Conservation (phyloP, 1,139 yeast genomes). For the Suhomyces bribrorum region DNA sequence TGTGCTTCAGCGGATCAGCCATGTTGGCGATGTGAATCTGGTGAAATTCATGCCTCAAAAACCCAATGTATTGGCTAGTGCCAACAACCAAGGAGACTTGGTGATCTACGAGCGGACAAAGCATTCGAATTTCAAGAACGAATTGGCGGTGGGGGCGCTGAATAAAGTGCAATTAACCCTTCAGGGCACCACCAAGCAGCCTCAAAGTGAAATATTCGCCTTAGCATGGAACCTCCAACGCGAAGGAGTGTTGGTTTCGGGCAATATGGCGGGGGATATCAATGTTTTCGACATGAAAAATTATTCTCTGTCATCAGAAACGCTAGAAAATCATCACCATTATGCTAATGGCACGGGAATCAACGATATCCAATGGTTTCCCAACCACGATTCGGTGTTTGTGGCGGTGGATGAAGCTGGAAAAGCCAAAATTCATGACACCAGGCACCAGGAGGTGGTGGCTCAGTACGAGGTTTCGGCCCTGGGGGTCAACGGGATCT, state of each 20-base stretch:
- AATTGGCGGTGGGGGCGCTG: slow-evolving; percentile 27
- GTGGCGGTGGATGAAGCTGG: slow-evolving; percentile 61
- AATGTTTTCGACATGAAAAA: slow-evolving; percentile 36
- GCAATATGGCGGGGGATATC: slow-evolving; percentile 38
- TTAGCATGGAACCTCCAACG: slow-evolving; percentile 46
- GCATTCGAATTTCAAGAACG: slow-evolving; percentile 45
- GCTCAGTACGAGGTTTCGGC: slow-evolving; percentile 33
- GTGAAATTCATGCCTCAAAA: slow-evolving; percentile 46
- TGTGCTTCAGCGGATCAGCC: slow-evolving; percentile 43
- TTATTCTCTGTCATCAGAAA: slow-evolving; percentile 10
- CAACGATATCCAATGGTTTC: slow-evolving; percentile 64
- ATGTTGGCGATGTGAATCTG: slow-evolving; percentile 47
- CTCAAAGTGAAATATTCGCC: slow-evolving; percentile 38
- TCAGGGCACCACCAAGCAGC: slow-evolving; percentile 8
- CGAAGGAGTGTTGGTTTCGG: slow-evolving; percentile 40
- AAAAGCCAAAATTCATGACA: slow-evolving; percentile 50
- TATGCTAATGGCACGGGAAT: slow-evolving; percentile 36
- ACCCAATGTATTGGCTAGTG: slow-evolving; percentile 46
- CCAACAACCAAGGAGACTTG: slow-evolving; percentile 42
- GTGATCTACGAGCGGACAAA: slow-evolving; percentile 54
- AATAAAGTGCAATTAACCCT: slow-evolving; percentile 35
- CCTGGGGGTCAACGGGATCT: slow-evolving; percentile 62
- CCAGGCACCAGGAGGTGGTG: slow-evolving; percentile 20
- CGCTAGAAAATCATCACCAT: slow-evolving; percentile 7
- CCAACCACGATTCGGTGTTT: slow-evolving; percentile 58